These are phyloP conservation scores for Graphiopsis chlorocephala DNA, from an alignment of 2,329 filamentous ascomycete genomes.

Conservation along the genomic window DNA sequence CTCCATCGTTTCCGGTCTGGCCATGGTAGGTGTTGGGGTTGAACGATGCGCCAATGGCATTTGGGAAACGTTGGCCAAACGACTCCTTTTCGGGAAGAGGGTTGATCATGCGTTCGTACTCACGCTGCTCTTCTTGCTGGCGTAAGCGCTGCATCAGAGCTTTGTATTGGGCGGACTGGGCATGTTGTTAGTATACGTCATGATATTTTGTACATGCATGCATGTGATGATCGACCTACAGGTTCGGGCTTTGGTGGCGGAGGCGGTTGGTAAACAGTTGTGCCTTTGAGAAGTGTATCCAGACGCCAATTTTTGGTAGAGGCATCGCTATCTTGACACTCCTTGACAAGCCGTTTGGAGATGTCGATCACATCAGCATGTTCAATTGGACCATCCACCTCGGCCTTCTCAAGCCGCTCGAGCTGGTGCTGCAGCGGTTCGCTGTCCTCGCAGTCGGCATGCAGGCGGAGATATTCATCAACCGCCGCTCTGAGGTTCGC, in stretches of 20 bases:
- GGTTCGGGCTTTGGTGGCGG: conserved; percentile 74
- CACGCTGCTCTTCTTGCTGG: conserved; percentile 74
- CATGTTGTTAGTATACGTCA: conserved; percentile 17
- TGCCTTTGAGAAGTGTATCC: conserved; percentile 68
- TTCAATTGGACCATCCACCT: conserved; percentile 65
- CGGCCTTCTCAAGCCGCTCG: conserved; percentile 22
- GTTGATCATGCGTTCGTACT: conserved; percentile 78
- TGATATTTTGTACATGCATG: not conserved
- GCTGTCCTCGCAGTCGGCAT: conserved; percentile 12
- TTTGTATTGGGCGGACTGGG: conserved; percentile 75
- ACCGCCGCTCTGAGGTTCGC: conserved; percentile 64
- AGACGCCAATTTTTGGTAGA: conserved; percentile 49
- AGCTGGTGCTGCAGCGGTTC: conserved; percentile 16
- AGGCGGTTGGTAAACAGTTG: conserved; percentile 73
- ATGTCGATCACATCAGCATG: conserved; percentile 67
- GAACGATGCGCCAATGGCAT: conserved; percentile 44
- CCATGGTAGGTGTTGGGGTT: conserved; percentile 28
- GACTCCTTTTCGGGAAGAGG: conserved; percentile 56
- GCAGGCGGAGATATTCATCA: conserved; percentile 29
- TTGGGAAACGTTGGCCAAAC: conserved; percentile 59
- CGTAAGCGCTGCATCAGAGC: conserved; percentile 83
- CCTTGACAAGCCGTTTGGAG: conserved; percentile 51
- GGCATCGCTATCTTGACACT: conserved; percentile 12
- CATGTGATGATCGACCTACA: conserved; percentile 48
- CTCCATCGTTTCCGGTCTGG: conserved; percentile 44